Evolutionary conservation across 2,329 filamentous ascomycete genomes (phyloP), one percentile per base, ranked within the genome.

Genomic region (Exophiala sideris): DNA sequence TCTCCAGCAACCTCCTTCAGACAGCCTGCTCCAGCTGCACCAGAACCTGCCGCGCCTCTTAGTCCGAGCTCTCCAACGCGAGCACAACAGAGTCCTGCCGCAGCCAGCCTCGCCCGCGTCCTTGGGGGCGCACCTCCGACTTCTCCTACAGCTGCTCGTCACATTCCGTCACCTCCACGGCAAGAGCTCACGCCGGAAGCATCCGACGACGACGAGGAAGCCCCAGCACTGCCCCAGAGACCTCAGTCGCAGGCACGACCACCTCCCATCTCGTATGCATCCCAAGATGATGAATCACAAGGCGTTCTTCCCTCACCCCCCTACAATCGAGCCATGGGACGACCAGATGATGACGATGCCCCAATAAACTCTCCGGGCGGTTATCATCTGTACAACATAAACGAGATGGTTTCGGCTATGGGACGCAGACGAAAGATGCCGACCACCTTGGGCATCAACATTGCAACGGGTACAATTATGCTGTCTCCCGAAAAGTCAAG

Each of bases 381-480:
- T 1, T 97, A 91, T 67, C 91, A 95, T 67, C 79, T 97, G 70
- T 97, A 96, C 73, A 96, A 96, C 65, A 91, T 97, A 65, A 95
- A 91, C 68, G 92, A 97, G 73, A 96, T 96, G 88, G 84, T 96
- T 3, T 92, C 91, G n/a, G 84, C 94, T 41, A 91, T 96, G 84
- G 92, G 92, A 52, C 96, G 95, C 76, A 87, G 89, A 66, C 96
- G 96, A 78, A 97, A 97, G 75, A 94, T 96, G 89, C 91, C 92
- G 1, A 96, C 91, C n/a, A 96, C 89, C 0, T 73, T 97, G 35
- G 92, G 92, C n/a, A 87, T 97, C 66, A 96, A 97, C 68, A 78
- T 94, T 52, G 85, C 87, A 45, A 95, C 89, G 12, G 91, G 91
- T 36, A 83, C 87, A 32, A 95, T 99, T 62, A 85, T 96, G 72